A percentile compares a stretch with the other conserved stretches of the same genome.
These are phyloP conservation scores for Fusarium nelsonii DNA, from an alignment of 2,329 filamentous ascomycete species.

Conservation along the genomic window DNA sequence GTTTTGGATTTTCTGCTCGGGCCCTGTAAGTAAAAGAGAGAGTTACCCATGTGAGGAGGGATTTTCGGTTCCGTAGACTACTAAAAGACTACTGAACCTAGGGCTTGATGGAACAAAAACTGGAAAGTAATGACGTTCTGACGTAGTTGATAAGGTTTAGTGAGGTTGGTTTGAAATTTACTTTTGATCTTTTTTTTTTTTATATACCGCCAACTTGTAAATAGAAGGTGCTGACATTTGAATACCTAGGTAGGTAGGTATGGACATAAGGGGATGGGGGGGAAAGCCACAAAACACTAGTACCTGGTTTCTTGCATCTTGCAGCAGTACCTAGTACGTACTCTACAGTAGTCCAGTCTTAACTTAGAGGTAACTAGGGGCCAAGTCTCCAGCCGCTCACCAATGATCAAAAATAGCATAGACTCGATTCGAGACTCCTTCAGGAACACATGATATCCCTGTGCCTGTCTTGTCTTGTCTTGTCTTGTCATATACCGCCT, in stretches of 20 bases:
- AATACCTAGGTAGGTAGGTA: too few species aligned
- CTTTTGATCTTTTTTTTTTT: background rate
- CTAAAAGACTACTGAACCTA: background rate
- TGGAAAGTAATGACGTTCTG: background rate
- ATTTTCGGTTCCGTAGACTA: background rate
- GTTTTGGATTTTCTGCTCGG: conserved; percentile 30
- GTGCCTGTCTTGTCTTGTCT: background rate
- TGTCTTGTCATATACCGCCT: background rate
- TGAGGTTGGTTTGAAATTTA: background rate
- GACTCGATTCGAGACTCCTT: background rate
- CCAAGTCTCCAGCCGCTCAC: background rate
- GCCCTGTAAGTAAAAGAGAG: conserved; percentile 4
- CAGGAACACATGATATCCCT: conserved; percentile 27
- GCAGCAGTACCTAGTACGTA: conserved; percentile 8
- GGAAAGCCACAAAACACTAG: background rate
- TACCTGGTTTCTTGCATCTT: conserved; percentile 12
- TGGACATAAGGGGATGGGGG: background rate
- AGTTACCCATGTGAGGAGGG: background rate
- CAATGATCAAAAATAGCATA: conserved; percentile 38
- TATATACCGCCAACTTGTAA: background rate
- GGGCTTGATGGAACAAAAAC: background rate
- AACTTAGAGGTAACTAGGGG: background rate
- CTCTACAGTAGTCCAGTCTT: background rate
- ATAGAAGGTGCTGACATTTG: too few species aligned
- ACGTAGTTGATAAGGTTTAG: background rate